These are phyloP conservation scores for Kingdonia uniflora DNA, from an alignment of 164 flowering plant genomes.

Conservation along the genomic window DNA sequence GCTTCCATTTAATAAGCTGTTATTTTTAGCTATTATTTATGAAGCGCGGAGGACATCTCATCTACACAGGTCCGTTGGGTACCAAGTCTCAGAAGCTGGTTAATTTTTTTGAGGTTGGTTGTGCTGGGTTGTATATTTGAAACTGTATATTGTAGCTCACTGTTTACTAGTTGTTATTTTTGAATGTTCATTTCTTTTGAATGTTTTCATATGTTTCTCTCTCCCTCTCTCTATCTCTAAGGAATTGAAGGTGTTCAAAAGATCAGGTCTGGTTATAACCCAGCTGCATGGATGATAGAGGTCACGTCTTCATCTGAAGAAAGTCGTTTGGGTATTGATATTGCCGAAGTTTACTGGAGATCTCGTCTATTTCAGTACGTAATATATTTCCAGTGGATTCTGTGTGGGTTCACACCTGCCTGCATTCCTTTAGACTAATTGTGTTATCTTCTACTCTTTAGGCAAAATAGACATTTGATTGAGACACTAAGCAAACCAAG, in stretches of 20 bases:
- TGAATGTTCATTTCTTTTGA: background rate
- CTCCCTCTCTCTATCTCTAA: no score
- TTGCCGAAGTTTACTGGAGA: slow-evolving; percentile 18
- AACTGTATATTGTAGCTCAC: background rate
- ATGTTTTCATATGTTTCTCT: background rate
- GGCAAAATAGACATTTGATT: slow-evolving; percentile 66
- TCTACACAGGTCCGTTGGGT: slow-evolving; percentile 51
- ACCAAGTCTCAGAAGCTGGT: slow-evolving; percentile 33
- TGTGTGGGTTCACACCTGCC: no score
- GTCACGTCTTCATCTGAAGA: slow-evolving; percentile 21
- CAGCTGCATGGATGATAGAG: slow-evolving; percentile 34
- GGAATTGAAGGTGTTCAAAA: slow-evolving; percentile 21
- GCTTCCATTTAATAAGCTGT: background rate
- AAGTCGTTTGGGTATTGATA: slow-evolving; percentile 16
- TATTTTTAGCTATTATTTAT: slow-evolving; percentile 37
- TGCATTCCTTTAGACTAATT: background rate
- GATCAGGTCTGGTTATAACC: slow-evolving; percentile 24
- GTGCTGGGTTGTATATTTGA: background rate
- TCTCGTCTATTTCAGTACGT: slow-evolving; percentile 30
- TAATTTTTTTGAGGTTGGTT: slow-evolving; percentile 50
- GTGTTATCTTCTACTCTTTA: slow-evolving; percentile 20
- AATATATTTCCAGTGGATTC: background rate
- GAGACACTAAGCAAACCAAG: slow-evolving; percentile 64
- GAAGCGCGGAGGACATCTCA: slow-evolving; percentile 54
- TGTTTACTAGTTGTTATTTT: background rate